Conservation (phyloP, 108 stramenopile genomes). For the Cyclotella choctawhatcheeana region DNA sequence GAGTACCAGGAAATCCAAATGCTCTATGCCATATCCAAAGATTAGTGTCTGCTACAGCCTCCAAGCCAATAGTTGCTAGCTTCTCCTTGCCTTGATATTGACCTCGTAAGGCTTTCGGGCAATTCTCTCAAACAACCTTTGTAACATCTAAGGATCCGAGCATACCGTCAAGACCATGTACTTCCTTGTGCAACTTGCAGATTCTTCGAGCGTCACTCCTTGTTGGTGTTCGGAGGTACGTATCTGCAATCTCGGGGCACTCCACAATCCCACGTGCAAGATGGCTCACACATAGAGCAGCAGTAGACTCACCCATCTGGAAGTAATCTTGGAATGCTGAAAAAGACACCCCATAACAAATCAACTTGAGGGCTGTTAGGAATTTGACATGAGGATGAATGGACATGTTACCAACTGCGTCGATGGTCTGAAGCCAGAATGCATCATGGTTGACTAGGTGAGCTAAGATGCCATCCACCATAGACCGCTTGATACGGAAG, state of each 20-base stretch:
- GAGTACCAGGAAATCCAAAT: conserved; percentile 32
- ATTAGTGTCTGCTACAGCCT: conserved; percentile 31
- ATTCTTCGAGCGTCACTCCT: not conserved
- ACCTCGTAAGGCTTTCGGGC: conserved; percentile 22
- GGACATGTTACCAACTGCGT: not conserved
- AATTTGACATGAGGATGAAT: conserved; percentile 1
- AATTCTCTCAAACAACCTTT: conserved; percentile 12
- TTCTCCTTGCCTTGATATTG: conserved; percentile 24
- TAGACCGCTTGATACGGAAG: conserved; percentile 6
- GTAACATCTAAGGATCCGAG: conserved; percentile 9
- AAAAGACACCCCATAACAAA: conserved; percentile 17
- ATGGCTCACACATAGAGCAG: not conserved
- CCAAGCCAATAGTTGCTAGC: conserved; percentile 18
- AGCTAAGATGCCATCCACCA: not conserved
- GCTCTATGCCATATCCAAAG: conserved; percentile 40
- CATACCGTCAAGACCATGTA: conserved; percentile 13
- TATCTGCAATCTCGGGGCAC: not conserved
- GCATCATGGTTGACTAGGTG: not conserved
- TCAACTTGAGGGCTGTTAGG: not conserved
- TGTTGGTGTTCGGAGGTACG: not conserved
- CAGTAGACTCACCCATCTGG: conserved; percentile 24
- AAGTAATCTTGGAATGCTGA: conserved; percentile 11
- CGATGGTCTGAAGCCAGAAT: not conserved
- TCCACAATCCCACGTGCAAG: not conserved
- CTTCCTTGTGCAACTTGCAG: not conserved